These are phyloP conservation scores for Pisolithus sp. DNA, from an alignment of 768 basidiomycete genomes.

Conservation along the genomic window DNA sequence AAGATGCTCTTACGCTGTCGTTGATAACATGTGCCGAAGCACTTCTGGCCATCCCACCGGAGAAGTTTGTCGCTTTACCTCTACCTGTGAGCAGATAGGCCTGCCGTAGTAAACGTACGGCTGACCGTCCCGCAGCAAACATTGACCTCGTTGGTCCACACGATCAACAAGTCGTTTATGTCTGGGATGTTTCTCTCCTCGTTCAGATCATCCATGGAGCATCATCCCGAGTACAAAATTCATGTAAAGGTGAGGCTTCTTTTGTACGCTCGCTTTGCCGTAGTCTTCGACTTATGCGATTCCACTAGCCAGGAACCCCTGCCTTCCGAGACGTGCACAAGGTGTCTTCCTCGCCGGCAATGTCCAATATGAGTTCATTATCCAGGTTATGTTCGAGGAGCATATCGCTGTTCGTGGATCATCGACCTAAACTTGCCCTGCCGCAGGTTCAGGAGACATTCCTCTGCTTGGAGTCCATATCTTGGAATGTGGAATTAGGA, in stretches of 20 bases:
- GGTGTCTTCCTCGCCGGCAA: slow-evolving; percentile 30
- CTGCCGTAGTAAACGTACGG: slow-evolving; percentile 11
- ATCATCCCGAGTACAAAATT: slow-evolving; percentile 12
- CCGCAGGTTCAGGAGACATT: slow-evolving; percentile 23
- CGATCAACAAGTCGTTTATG: slow-evolving; percentile 50
- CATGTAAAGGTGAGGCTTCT: slow-evolving; percentile 11
- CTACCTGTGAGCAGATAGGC: slow-evolving; percentile 35
- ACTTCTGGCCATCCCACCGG: slow-evolving; percentile 45
- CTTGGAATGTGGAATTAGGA: slow-evolving; percentile 40
- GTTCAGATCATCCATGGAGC: slow-evolving; percentile 31
- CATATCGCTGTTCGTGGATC: slow-evolving; percentile 30
- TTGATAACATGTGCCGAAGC: slow-evolving; percentile 57
- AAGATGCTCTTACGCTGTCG: slow-evolving; percentile 34
- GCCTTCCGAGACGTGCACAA: slow-evolving; percentile 29
- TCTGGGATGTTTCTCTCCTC: slow-evolving; percentile 49
- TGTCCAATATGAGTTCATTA: slow-evolving; percentile 33
- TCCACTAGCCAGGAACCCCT: slow-evolving; percentile 26
- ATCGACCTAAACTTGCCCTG: slow-evolving; percentile 25
- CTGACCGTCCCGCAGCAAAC: slow-evolving; percentile 15
- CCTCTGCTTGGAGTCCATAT: slow-evolving; percentile 27
- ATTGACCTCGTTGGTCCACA: slow-evolving; percentile 34
- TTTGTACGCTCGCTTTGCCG: background rate
- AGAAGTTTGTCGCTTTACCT: slow-evolving; percentile 57
- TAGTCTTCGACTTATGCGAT: background rate
- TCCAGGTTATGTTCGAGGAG: slow-evolving; percentile 34